Conservation (phyloP, 805 yeast species). For the Lipomyces sp. region DNA sequence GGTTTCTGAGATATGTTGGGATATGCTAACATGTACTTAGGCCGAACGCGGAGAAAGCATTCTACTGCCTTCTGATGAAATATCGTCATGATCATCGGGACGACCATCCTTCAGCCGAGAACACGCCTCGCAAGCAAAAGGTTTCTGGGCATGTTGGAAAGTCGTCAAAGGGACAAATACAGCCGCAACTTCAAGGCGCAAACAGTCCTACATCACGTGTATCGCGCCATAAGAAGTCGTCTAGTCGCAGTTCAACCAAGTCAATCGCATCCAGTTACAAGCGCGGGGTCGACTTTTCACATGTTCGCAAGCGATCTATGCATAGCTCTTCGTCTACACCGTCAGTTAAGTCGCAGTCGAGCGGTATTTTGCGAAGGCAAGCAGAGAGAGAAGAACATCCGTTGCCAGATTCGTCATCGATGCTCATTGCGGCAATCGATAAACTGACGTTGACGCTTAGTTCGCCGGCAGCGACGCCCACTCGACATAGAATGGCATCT, state of each 20-base stretch:
- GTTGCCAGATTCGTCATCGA: constrained; percentile 17
- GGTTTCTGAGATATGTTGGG: too few species aligned
- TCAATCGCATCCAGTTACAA: constrained; percentile 17
- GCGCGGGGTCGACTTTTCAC: constrained; percentile 25
- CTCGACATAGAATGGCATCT: too few species aligned
- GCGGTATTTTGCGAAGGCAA: background rate
- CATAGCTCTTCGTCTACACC: constrained; percentile 6
- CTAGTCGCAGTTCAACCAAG: constrained; percentile 9
- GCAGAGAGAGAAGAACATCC: constrained; percentile 12
- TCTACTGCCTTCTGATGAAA: constrained; percentile 68
- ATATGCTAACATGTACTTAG: too few species aligned
- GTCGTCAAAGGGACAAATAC: constrained; percentile 8
- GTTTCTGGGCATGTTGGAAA: too few species aligned
- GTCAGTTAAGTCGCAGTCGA: constrained; percentile 10
- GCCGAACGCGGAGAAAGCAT: constrained; percentile 73
- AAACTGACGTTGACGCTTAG: constrained; percentile 8
- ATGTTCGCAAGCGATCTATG: constrained; percentile 8
- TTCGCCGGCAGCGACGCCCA: background rate
- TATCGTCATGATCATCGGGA: constrained; percentile 65
- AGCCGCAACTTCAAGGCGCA: background rate
- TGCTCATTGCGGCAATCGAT: constrained; percentile 13
- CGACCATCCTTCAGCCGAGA: constrained; percentile 15
- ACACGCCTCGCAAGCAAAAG: too few species aligned
- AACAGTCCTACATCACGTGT: too few species aligned
- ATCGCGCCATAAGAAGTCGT: too few species aligned